phyloP scores from a whole-genome alignment of 768 basidiomycete species.

The Collybia sordida region DNA sequence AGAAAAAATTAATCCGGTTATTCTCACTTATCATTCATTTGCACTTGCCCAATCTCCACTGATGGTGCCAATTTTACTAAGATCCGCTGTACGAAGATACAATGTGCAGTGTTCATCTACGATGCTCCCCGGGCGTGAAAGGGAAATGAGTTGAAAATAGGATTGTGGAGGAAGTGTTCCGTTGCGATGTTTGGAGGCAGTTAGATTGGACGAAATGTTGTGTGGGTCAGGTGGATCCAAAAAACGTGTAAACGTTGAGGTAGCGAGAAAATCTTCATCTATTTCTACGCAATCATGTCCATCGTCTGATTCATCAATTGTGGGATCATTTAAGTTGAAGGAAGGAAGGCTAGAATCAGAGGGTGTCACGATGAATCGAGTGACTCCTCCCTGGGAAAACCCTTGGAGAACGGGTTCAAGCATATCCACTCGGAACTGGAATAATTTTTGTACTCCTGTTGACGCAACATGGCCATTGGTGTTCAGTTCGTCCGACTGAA shows the following conservation, averaged over 20 bases:
- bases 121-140: slow-evolving; percentile 30
- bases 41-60: slow-evolving; percentile 75
- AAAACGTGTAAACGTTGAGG: slow-evolving; percentile 35
- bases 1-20: slow-evolving; percentile 23
- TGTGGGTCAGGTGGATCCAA: slow-evolving; percentile 9
- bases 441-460: slow-evolving; percentile 12
- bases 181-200: not conserved
- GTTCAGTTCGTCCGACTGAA: slow-evolving; percentile 17
- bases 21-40: not conserved
- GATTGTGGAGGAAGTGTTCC: slow-evolving; percentile 2
- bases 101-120: slow-evolving; percentile 53
- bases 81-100: slow-evolving; percentile 61
- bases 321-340: slow-evolving; percentile 12
- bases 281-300: slow-evolving; percentile 60
- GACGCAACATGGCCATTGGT: slow-evolving; percentile 18
- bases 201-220: slow-evolving; percentile 10
- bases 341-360: slow-evolving; percentile 17
- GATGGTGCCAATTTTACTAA: slow-evolving; percentile 64
- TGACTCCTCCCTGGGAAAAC: slow-evolving; percentile 41
- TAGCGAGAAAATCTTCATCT: slow-evolving; percentile 68
- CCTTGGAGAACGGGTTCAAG: slow-evolving; percentile 78
- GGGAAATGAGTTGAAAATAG: slow-evolving; percentile 26
- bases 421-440: slow-evolving; percentile 54
- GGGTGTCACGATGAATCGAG: slow-evolving; percentile 52
- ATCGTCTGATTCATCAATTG: slow-evolving; percentile 12